Evolutionary conservation across 257 asterid genomes (phyloP).

Genomic region (Solanum acaule): DNA sequence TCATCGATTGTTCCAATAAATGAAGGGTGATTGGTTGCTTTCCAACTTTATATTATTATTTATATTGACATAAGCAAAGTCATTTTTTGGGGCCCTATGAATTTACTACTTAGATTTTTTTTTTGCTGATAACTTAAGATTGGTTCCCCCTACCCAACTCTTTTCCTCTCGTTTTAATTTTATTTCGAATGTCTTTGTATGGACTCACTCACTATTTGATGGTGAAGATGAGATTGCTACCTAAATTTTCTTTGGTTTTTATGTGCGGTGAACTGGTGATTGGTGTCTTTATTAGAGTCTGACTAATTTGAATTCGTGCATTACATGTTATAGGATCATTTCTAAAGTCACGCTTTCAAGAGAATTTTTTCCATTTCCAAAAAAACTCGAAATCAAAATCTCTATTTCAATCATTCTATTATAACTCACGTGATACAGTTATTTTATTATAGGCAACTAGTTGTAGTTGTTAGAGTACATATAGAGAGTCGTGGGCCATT

Average conservation of each 20-base stretch:
- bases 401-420: accelerated
- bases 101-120: not conserved
- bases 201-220: not conserved
- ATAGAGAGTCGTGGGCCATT: too few species aligned
- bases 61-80: not conserved
- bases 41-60: not conserved
- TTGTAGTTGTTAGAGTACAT: not conserved
- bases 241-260: too few species aligned
- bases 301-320: too few species aligned
- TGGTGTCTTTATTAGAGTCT: too few species aligned
- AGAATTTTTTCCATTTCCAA: accelerated
- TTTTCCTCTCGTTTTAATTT: not conserved
- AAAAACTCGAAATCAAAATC: accelerated
- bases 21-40: not conserved
- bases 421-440: not conserved
- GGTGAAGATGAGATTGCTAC: too few species aligned
- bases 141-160: not conserved
- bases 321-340: too few species aligned
- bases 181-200: not conserved
- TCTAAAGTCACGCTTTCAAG: accelerated
- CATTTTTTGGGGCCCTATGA: not conserved
- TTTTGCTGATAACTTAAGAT: not conserved
- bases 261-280: too few species aligned
- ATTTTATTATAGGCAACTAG: not conserved
- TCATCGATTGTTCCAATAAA: not conserved